phyloP scores from a whole-genome alignment of 345 rosid genomes.

The Syzygium grande region DNA sequence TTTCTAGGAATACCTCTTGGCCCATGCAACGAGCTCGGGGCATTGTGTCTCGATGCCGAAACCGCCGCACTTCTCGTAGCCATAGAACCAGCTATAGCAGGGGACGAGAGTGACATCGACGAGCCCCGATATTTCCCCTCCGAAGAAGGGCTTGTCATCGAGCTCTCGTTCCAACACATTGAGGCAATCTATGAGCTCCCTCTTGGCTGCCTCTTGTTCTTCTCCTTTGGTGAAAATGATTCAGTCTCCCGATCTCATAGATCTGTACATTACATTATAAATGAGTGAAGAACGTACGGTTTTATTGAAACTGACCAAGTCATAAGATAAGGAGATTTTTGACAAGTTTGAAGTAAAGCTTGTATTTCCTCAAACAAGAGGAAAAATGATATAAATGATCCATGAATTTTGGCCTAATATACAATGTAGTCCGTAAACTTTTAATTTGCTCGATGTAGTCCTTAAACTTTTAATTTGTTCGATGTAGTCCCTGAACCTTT shows the following conservation, averaged over 20 bases:
- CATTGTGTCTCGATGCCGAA: slow-evolving; percentile 10
- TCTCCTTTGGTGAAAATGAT: slow-evolving; percentile 8
- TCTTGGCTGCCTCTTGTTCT: slow-evolving; percentile 13
- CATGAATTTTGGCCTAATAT: too few species aligned
- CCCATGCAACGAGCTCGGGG: slow-evolving; percentile 14
- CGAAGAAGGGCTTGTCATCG: slow-evolving; percentile 19
- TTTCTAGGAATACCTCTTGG: slow-evolving; percentile 18
- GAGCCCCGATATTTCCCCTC: slow-evolving; percentile 13
- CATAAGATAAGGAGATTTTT: neutral
- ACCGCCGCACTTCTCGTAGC: slow-evolving; percentile 8
- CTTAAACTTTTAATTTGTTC: too few species aligned
- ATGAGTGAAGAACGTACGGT: neutral
- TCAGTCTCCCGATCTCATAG: neutral
- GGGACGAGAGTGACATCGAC: slow-evolving; percentile 15
- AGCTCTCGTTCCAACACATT: slow-evolving; percentile 16
- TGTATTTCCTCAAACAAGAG: neutral
- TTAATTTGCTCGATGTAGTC: too few species aligned
- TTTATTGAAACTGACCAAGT: neutral
- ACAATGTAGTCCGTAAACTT: too few species aligned
- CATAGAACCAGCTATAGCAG: slow-evolving; percentile 6
- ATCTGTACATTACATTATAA: slow-evolving; percentile 1
- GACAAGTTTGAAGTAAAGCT: neutral
- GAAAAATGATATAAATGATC: too few species aligned
- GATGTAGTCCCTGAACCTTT: too few species aligned
- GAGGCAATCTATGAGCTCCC: slow-evolving; percentile 14